Evolutionary conservation across 2,329 filamentous ascomycete genomes (phyloP), one percentile per base, ranked within the genome.

Genomic region (Colletotrichum sp.): DNA sequence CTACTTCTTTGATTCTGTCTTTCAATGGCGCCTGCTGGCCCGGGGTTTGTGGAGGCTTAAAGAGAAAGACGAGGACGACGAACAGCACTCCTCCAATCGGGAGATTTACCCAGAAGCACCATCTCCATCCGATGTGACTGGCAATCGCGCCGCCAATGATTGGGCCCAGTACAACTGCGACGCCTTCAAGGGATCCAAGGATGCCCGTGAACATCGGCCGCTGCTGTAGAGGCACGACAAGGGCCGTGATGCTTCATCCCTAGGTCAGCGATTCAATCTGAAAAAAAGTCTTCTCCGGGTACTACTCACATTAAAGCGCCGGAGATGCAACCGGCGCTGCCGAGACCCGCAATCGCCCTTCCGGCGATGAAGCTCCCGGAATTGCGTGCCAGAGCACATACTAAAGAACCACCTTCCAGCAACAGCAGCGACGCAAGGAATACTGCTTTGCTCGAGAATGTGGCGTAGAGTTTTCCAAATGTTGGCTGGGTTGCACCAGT

Each of bases 51-150:
- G 70, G 21, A 1, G 67, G 69, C 21, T 52, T 62, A 77, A 89
- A 86, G 78, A 89, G 86, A 66, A 90, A 81, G 43, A 86, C 80
- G 72, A 91, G 85, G 66, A 87, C 86, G 16, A 87, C 13, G 16
- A 88, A 82, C 6, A 87, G 86, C 21, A 88, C 81, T 38, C 83
- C 88, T 18, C 89, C 89, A 66, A 91, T 85, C 9, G 90, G 90
- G 15, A 91, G 85, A 76, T 91, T 91, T 79, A 91, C 88, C 79
- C 88, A 91, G 78, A 91, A 91, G 79, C 90, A 91, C 90, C 90
- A 89, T 67, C 85, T 36, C 58, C 62, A 70, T 43, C 38, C 28
- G 4, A 71, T 43, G 48, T 58, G 61, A 34, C 60, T 71, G 5
- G 70, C 62, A 18, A 71, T 66, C 8, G 70, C 61, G 18, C 70